Evolutionary conservation across 108 stramenopile genomes (phyloP).

Genomic region (Fragilaria crotonensis): DNA sequence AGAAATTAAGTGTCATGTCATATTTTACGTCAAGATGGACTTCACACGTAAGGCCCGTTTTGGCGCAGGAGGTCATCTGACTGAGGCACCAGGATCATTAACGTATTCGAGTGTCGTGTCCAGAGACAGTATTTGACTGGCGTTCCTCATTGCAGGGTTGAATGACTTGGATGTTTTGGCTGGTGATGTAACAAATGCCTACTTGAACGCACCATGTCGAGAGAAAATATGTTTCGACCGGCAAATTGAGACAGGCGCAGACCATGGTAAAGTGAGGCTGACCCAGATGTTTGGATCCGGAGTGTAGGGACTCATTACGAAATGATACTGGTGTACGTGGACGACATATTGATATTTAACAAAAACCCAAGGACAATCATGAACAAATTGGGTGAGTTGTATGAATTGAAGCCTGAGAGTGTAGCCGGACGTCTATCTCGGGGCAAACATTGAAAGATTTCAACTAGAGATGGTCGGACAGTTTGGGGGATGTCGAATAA

Average conservation of each 20-base stretch:
- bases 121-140: constrained; percentile 23
- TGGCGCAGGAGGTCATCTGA: constrained; percentile 39
- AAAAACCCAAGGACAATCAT: constrained; percentile 10
- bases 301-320: constrained; percentile 9
- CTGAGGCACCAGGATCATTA: constrained; percentile 14
- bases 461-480: constrained; percentile 1
- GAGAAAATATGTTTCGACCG: constrained; percentile 30
- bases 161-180: constrained; percentile 9
- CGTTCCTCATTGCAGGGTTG: constrained; percentile 19
- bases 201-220: constrained; percentile 17
- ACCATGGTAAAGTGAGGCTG: constrained; percentile 24
- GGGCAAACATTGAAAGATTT: constrained; percentile 12
- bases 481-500: constrained; percentile 2
- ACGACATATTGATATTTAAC: constrained; percentile 10
- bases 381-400: background rate
- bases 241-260: too few species aligned
- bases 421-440: constrained; percentile 9
- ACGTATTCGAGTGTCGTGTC: constrained; percentile 30
- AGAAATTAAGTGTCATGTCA: too few species aligned
- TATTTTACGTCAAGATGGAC: constrained; percentile 45
- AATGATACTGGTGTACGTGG: constrained; percentile 15
- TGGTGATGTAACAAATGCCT: constrained; percentile 21
- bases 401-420: constrained; percentile 10
- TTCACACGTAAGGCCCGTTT: too few species aligned
- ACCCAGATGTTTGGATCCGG: constrained; percentile 27